Conservation (phyloP, 192 early-diverging fungal species). For the Geranomyces michiganensis region DNA sequence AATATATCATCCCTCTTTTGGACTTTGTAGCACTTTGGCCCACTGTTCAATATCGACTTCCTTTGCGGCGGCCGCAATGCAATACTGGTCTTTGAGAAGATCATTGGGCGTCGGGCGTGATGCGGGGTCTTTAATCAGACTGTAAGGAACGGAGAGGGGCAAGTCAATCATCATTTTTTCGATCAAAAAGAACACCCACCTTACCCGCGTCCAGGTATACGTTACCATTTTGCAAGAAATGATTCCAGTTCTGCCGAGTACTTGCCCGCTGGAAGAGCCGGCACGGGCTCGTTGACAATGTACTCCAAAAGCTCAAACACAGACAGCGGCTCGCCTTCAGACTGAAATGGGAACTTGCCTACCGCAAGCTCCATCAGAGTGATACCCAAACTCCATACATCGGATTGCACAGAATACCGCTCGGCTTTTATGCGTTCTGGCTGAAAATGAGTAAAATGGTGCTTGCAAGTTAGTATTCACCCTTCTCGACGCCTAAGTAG, state of each 20-base stretch:
- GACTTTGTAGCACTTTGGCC: constrained; percentile 14
- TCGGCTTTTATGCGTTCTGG: constrained; percentile 95
- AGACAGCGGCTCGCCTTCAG: constrained; percentile 71
- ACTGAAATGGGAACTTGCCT: constrained; percentile 91
- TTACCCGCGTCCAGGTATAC: neutral
- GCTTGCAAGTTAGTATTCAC: neutral
- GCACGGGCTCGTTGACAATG: constrained; percentile 88
- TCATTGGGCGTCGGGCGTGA: constrained; percentile 33
- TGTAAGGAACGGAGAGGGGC: constrained; percentile 4
- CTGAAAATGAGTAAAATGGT: constrained; percentile 41
- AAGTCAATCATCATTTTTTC: neutral
- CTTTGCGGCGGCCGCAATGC: constrained; percentile 16
- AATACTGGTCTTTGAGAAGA: constrained; percentile 31
- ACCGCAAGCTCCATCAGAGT: constrained; percentile 92
- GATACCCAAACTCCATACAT: constrained; percentile 93
- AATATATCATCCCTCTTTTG: too few species aligned
- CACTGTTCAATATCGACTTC: constrained; percentile 30
- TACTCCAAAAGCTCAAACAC: constrained; percentile 93
- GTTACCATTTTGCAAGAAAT: constrained; percentile 75
- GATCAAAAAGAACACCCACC: neutral
- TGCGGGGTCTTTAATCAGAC: constrained; percentile 47
- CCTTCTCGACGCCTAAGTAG: neutral
- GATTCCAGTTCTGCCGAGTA: constrained; percentile 72
- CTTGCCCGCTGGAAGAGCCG: constrained; percentile 68
- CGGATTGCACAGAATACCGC: constrained; percentile 81